Evolutionary conservation across 1,284 basidiomycete species (phyloP), one percentile per base, ranked within the genome.

Genomic region (Schizophyllum commune): DNA sequence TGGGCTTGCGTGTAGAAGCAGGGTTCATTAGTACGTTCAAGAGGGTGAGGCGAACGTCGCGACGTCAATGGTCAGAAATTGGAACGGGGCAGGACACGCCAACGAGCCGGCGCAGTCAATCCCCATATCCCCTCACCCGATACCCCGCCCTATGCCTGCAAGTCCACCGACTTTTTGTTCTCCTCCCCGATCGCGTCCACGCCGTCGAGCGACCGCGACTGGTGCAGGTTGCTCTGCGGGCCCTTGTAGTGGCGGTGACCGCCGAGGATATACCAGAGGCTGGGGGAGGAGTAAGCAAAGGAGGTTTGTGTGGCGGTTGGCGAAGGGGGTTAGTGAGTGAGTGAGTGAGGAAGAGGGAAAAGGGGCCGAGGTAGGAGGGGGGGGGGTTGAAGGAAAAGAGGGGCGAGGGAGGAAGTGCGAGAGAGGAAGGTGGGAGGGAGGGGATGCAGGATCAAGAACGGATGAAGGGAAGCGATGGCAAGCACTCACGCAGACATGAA

Each of bases 231-330:
- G 13, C 13, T 13, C 39, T 74, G 73, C 5, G 81, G 81, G 17
- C 81, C 81, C 57, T 71, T 72, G 65, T 82, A 83, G 64, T 81
- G 78, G 56, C 70, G 75, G 61, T 75, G 77, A n/a, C 77, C 81
- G 57, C 76, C 75, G 9, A 73, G 62, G 62, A 77, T 68, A 66
- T 77, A 80, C 77, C 79, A 80, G 13, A 70, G 58, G 57, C 77
- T 47, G 39, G 13, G 17, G 17, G 17, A 13, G 17, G 13, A 47
- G 39, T 47, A 11, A 47, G 39, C 39, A 17, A 47, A 13, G 39
- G 27, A 27, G 27, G 27, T 27, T 27, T 27, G 27, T 27, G 27
- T 2, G 27, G 27, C 5, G 27, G 27, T 27, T 27, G 5, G 27
- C 27, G 27, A 27, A 5, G 27, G 5, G 27, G 27, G 27, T 27